phyloP scores from a whole-genome alignment of 225 moss, liverwort and hornwort species.

The Polytrichum commune region DNA sequence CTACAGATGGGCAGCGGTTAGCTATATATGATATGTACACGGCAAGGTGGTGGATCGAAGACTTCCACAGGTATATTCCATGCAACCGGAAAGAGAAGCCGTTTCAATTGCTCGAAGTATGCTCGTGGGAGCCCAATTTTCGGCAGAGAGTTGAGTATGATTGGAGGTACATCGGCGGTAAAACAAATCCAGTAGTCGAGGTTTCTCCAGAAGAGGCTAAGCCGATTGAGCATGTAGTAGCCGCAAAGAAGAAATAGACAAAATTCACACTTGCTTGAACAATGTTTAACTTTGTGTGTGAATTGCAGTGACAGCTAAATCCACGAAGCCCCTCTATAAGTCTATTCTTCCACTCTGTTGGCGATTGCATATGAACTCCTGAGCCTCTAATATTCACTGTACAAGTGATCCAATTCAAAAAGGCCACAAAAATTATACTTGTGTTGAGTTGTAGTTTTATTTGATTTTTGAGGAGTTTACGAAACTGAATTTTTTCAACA shows the following conservation, averaged over 20 bases:
- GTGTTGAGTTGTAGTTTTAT: too few relatives aligned
- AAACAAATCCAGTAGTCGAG: not conserved
- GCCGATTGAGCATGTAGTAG: not conserved
- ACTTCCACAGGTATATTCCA: constrained; percentile 31
- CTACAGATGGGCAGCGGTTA: constrained; percentile 25
- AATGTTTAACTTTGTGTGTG: too few relatives aligned
- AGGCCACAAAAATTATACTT: too few relatives aligned
- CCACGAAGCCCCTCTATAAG: too few relatives aligned
- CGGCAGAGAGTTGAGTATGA: constrained; percentile 26
- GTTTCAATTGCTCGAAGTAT: constrained; percentile 26
- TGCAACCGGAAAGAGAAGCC: constrained; percentile 12
- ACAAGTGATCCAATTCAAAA: too few relatives aligned
- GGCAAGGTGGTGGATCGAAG: constrained; percentile 41
- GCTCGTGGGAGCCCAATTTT: constrained; percentile 40
- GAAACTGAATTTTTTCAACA: too few relatives aligned
- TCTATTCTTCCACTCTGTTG: too few relatives aligned
- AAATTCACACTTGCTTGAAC: too few relatives aligned
- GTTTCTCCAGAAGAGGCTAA: not conserved
- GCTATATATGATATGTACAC: constrained; percentile 38
- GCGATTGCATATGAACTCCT: too few relatives aligned
- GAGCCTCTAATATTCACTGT: too few relatives aligned
- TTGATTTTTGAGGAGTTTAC: too few relatives aligned
- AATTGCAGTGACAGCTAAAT: too few relatives aligned
- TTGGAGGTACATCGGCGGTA: constrained; percentile 24
- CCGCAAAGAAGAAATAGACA: not conserved